Conservation (phyloP, 805 yeast genomes). For the Kazachstania martiniae region DNA sequence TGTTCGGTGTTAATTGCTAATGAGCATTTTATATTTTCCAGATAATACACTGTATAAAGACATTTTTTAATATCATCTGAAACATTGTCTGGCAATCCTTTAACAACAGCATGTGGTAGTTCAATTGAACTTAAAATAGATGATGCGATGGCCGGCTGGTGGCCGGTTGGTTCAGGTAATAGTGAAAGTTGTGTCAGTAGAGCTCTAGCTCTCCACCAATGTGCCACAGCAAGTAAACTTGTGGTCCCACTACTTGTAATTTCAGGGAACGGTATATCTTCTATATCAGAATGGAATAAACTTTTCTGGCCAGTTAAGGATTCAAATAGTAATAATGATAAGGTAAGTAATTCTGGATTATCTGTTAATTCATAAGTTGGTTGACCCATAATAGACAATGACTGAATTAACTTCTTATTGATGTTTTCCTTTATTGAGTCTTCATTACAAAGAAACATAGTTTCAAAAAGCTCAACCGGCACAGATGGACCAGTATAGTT, state of each 20-base stretch:
- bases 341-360: conserved; percentile 35
- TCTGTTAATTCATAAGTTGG: conserved; percentile 53
- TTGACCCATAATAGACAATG: conserved; percentile 54
- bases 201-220: conserved; percentile 73
- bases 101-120: conserved; percentile 18
- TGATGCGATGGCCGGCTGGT: conserved; percentile 28
- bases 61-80: conserved; percentile 25
- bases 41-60: conserved; percentile 38
- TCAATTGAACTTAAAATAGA: conserved; percentile 24
- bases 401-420: conserved; percentile 21
- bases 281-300: conserved; percentile 12
- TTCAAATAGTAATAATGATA: conserved; percentile 38
- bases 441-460: conserved; percentile 20
- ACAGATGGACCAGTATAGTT: conserved; percentile 79
- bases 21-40: conserved; percentile 60
- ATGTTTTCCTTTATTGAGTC: not conserved
- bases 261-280: conserved; percentile 11
- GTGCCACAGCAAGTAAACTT: conserved; percentile 36
- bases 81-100: conserved; percentile 16
- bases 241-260: conserved; percentile 19
- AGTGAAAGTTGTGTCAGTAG: conserved; percentile 53
- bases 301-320: conserved; percentile 27
- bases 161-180: conserved; percentile 51
- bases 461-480: conserved; percentile 28
- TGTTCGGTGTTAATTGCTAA: conserved; percentile 57